Evolutionary conservation across 345 rosid species (phyloP).

Genomic region (Alliaria petiolata): DNA sequence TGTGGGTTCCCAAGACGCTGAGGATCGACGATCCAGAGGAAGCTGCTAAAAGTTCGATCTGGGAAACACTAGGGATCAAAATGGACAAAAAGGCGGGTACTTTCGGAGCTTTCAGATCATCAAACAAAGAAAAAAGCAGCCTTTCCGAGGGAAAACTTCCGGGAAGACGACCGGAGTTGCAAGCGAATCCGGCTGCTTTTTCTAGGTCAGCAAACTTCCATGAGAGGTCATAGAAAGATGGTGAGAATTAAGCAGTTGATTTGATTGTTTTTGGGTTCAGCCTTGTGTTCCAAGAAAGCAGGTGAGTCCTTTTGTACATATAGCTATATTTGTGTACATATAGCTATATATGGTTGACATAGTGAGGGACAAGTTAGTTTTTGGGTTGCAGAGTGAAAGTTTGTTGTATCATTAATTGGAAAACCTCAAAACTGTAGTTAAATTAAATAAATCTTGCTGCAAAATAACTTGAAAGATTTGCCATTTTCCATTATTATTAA

Average conservation of each 20-base stretch:
- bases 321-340: too few species aligned
- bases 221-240: constrained; percentile 44
- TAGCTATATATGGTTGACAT: too few species aligned
- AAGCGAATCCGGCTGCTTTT: constrained; percentile 87
- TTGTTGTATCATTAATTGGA: constrained; percentile 23
- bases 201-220: constrained; percentile 79
- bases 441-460: constrained; percentile 22
- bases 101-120: constrained; percentile 54
- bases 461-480: background rate
- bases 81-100: constrained; percentile 52
- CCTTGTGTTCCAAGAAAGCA: constrained; percentile 26
- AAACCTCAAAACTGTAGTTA: constrained; percentile 12
- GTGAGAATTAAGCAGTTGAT: constrained; percentile 17
- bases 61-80: constrained; percentile 81
- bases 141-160: constrained; percentile 38
- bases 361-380: constrained; percentile 25
- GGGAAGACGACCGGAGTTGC: constrained; percentile 39
- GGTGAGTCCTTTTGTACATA: constrained; percentile 28
- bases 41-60: constrained; percentile 90
- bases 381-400: constrained; percentile 28
- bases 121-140: constrained; percentile 41
- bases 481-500: background rate
- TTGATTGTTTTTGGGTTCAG: constrained; percentile 26
- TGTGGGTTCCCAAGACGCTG: constrained; percentile 86
- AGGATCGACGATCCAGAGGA: constrained; percentile 82